These are phyloP conservation scores for Colletotrichum caudatum DNA, from an alignment of 2,329 filamentous ascomycete species.

Conservation along the genomic window DNA sequence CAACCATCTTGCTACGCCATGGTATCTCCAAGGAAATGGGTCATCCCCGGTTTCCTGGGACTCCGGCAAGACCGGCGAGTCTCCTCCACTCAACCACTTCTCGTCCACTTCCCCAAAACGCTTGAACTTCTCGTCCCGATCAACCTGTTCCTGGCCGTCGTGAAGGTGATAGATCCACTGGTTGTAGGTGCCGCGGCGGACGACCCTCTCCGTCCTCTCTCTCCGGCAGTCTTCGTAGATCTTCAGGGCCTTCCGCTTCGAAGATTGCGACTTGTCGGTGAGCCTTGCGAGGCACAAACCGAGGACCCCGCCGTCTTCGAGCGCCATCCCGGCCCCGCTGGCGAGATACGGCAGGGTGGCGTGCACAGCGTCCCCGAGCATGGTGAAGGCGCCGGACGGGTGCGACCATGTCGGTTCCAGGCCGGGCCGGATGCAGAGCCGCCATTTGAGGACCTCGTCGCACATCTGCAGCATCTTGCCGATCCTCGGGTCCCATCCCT, in stretches of 20 bases:
- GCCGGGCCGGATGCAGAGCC: constrained; percentile 66
- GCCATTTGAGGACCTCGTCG: constrained; percentile 71
- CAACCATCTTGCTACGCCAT: constrained; percentile 55
- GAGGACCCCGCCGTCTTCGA: constrained; percentile 70
- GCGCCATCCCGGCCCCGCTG: constrained; percentile 67
- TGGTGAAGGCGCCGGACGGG: constrained; percentile 65
- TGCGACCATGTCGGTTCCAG: constrained; percentile 67
- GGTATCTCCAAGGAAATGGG: constrained; percentile 56
- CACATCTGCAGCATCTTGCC: constrained; percentile 68
- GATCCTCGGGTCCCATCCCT: constrained; percentile 69
- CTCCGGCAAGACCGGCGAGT: constrained; percentile 43
- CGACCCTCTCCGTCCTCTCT: constrained; percentile 69
- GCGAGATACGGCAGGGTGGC: constrained; percentile 74
- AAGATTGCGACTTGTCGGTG: constrained; percentile 52
- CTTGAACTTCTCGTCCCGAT: constrained; percentile 58
- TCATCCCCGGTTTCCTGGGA: constrained; percentile 53
- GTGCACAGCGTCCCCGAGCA: constrained; percentile 74
- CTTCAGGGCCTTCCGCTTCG: constrained; percentile 51
- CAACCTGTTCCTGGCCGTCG: constrained; percentile 67
- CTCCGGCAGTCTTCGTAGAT: constrained; percentile 70
- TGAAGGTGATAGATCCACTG: constrained; percentile 72
- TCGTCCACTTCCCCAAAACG: constrained; percentile 49
- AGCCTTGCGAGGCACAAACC: constrained; percentile 65
- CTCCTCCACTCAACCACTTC: constrained; percentile 46
- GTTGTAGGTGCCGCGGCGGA: constrained; percentile 69